Evolutionary conservation across 2,329 filamentous ascomycete genomes (phyloP), one percentile per base, ranked within the genome.

Genomic region (Clonostachys byssicola): DNA sequence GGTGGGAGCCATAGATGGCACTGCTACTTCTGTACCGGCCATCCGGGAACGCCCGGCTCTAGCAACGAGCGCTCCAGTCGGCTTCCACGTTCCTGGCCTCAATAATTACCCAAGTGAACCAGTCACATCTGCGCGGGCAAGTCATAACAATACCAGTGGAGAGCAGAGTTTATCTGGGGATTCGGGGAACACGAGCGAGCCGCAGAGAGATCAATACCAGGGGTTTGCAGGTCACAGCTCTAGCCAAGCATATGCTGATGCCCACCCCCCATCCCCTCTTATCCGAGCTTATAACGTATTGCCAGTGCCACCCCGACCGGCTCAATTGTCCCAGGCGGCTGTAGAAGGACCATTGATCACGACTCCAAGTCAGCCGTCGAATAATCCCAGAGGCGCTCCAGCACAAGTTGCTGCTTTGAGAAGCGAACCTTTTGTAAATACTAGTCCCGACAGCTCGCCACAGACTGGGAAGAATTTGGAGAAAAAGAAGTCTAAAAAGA

Each of bases 211-310:
- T 9, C 23, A 30, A 9, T 30, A 10, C 23, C 23, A 30, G 23
- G 23, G 23, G 8, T 30, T 30, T 30, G 23, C 23, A 30, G 23
- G 23, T 9, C 23, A 30, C 10, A 30, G 23, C 23, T 30, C 23
- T 30, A 51, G 51, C 51, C 51, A 58, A 45, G 46, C 55, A 14
- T 58, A 63, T 44, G 49, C 57, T 51, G 59, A 63, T 43, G 56
- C 52, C 42, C 62, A 57, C 55, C 72, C 63, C 54, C 68, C 79
- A 45, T 77, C 86, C 51, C 82, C 83, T 45, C 71, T 92, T 49
- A 75, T 92, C 56, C 82, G 83, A 59, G 85, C 83, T 55, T 86
- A 91, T 61, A 85, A 92, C 57, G 80, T 84, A 44, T 85, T 83
- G 35, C 86, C 86, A 40, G 70, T 86, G 59, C 88, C 88, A 45